A percentile compares a stretch with the other conserved stretches of the same genome.
phyloP scores from a whole-genome alignment of 2,329 filamentous ascomycete genomes.

The Aspergillus clavatus region DNA sequence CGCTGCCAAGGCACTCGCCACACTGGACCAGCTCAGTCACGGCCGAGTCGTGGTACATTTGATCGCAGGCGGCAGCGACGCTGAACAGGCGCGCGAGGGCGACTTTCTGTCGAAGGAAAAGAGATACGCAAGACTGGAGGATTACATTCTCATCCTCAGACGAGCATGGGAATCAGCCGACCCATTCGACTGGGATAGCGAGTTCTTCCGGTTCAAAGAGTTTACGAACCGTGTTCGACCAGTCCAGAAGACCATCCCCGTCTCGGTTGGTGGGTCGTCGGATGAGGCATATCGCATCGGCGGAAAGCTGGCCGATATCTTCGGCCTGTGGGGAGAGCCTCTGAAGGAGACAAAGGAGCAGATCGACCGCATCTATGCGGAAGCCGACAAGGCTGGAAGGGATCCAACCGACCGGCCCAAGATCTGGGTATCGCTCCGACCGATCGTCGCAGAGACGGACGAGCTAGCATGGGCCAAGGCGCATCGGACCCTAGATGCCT shows the following conservation, averaged over 20 bases:
- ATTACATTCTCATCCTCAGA: slow-evolving; percentile 58
- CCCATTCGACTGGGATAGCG: slow-evolving; percentile 58
- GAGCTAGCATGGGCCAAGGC: slow-evolving; percentile 60
- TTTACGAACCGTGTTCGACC: slow-evolving; percentile 54
- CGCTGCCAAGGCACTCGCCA: slow-evolving; percentile 58
- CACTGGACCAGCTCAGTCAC: slow-evolving; percentile 55
- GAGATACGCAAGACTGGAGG: slow-evolving; percentile 55
- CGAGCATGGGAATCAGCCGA: slow-evolving; percentile 55
- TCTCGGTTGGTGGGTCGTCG: slow-evolving; percentile 57
- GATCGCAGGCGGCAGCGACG: slow-evolving; percentile 58
- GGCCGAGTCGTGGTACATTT: slow-evolving; percentile 60
- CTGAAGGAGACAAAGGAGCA: slow-evolving; percentile 60
- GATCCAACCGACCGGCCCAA: slow-evolving; percentile 49
- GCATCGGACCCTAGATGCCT: slow-evolving; percentile 50
- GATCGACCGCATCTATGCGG: slow-evolving; percentile 57
- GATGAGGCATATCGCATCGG: slow-evolving; percentile 57
- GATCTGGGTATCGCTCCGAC: slow-evolving; percentile 62
- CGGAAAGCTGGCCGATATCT: slow-evolving; percentile 56
- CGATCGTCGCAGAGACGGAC: slow-evolving; percentile 58
- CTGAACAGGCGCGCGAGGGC: slow-evolving; percentile 56
- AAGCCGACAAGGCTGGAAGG: slow-evolving; percentile 54
- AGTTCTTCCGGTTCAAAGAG: slow-evolving; percentile 56
- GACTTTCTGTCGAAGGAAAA: slow-evolving; percentile 56
- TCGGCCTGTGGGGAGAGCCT: slow-evolving; percentile 61
- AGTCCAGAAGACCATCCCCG: slow-evolving; percentile 50